Evolutionary conservation across 2,329 filamentous ascomycete species (phyloP).

Genomic region (Beauveria sp.): DNA sequence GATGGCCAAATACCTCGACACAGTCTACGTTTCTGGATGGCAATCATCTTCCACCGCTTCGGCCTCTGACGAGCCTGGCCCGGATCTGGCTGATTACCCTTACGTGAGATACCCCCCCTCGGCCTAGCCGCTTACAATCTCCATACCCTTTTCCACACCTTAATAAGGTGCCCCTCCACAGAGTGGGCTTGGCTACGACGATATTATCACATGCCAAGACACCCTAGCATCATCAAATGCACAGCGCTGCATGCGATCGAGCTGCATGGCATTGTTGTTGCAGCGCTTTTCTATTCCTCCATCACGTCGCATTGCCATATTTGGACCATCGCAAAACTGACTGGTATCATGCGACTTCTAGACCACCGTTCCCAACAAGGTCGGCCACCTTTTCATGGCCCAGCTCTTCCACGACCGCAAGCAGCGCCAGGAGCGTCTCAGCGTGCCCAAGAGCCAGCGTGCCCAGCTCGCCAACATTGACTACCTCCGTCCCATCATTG

Average conservation of each 20-base stretch:
- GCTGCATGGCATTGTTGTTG: not conserved
- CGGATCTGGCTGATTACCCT: conserved; percentile 96
- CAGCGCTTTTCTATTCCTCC: not conserved
- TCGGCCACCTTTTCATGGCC: conserved; percentile 93
- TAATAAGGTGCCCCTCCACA: conserved; percentile 8
- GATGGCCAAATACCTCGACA: conserved; percentile 98
- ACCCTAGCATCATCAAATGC: not conserved
- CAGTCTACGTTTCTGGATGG: conserved; percentile 98
- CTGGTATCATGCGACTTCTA: conserved; percentile 25
- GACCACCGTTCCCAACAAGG: conserved; percentile 98
- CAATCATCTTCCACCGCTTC: conserved; percentile 96
- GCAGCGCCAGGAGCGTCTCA: conserved; percentile 89
- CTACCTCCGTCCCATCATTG: conserved; percentile 91
- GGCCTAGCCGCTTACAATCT: conserved; percentile 8
- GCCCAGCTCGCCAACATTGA: conserved; percentile 71
- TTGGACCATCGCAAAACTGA: not conserved
- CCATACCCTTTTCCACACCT: conserved; percentile 4
- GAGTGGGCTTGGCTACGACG: conserved; percentile 7
- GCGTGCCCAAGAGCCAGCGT: conserved; percentile 64
- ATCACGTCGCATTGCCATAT: not conserved
- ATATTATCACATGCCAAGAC: conserved; percentile 12
- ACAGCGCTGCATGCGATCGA: not conserved
- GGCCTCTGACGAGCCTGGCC: conserved; percentile 88
- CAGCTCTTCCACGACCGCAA: conserved; percentile 99
- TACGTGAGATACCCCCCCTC: conserved; percentile 45